Base-by-base conservation (phyloP, 768 basidiomycete species). In the Tephrocybe sp. region DNA sequence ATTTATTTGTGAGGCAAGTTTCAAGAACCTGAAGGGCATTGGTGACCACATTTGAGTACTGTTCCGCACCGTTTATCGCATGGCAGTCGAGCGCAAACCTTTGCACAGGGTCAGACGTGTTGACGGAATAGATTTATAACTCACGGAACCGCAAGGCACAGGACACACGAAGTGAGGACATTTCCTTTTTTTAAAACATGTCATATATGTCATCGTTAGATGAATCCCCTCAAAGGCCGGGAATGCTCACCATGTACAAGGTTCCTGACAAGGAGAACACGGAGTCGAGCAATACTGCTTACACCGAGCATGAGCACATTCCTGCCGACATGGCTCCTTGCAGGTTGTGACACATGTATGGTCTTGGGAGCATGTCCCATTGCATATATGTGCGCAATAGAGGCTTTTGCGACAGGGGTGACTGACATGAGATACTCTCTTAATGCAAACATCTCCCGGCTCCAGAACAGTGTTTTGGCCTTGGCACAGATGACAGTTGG, bases 71-170 rank as follows among this genome's bases (percentile, higher is more conserved):
- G 75, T 38, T 62, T 46, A 51, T 88, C 80, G 53, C 86, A 87
- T 2, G 87, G 87, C 1, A 86, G 61, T 3, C 85, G 75, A 3
- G 78, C 69, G 60, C 87, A 89, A 18, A 84, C 71, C 86, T 87
- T 7, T 7, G 25, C 34, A 3, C 34, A 48, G 9, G 54, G 25
- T 34, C 44, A 30, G 52, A 5, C 4, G 24, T 22, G 7, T 27
- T 13, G 5, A 44, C n/a, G 26, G 7, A n/a, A 9, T 19, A 31
- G 25, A 24, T 28, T n/a, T 13, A 36, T 24, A 9, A 70, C 84
- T 67, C 49, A 86, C 86, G 4, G 85, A 84, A 12, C 86, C 84
- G 57, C 87, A 88, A 0, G 84, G 77, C 6, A 88, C 74, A 4
- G 78, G 77, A 50, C 87, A 88, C 1, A 42, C 48, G 24, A 72